These are phyloP conservation scores for Erythrophleum ivorense DNA, from an alignment of 331 rosid species.

Conservation along the genomic window DNA sequence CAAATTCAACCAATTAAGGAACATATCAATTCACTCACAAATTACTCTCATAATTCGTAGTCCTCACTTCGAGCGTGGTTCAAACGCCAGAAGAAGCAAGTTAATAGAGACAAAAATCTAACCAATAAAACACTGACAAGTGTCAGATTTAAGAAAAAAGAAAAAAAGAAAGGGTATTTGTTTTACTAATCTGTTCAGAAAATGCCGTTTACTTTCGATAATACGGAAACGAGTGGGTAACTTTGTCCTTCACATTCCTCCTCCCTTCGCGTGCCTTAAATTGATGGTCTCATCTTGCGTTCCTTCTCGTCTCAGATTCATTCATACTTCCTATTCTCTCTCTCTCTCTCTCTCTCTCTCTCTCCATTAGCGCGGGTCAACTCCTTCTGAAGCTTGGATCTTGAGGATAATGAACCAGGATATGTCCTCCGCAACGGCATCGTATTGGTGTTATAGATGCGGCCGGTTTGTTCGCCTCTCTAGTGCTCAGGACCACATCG, in stretches of 20 bases:
- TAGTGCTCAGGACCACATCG: constrained; percentile 43
- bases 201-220: background rate
- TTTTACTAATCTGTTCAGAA: background rate
- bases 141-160: too few species aligned
- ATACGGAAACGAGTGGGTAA: background rate
- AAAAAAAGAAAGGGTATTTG: too few species aligned
- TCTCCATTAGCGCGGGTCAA: background rate
- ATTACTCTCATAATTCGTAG: too few species aligned
- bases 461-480: constrained; percentile 59
- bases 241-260: background rate
- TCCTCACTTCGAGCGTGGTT: too few species aligned
- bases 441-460: constrained; percentile 93
- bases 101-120: too few species aligned
- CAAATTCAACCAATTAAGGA: too few species aligned
- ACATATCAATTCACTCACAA: too few species aligned
- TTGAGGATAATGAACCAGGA: constrained; percentile 44
- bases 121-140: background rate
- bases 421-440: constrained; percentile 53
- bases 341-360: background rate
- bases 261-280: background rate
- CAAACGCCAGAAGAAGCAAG: too few species aligned
- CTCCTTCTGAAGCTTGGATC: constrained; percentile 20
- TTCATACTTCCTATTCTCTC: background rate
- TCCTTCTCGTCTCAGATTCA: background rate
- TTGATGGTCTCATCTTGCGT: background rate